phyloP scores from a whole-genome alignment of 140 eudicot genomes.

The Stevia rebaudiana region DNA sequence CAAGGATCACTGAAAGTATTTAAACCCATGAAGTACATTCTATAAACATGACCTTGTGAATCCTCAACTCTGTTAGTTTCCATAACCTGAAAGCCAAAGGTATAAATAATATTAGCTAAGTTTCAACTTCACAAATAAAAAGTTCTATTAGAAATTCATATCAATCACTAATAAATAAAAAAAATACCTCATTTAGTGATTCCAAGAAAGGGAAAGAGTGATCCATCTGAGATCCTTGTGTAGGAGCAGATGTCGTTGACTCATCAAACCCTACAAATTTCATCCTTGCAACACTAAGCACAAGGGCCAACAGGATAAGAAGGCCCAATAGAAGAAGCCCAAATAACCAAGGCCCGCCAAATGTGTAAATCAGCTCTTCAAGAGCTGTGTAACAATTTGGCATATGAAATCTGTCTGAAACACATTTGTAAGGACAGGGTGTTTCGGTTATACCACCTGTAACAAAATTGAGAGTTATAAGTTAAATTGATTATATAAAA shows the following conservation, averaged over 20 bases:
- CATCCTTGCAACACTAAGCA: slow-evolving; percentile 94
- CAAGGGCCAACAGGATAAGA: slow-evolving; percentile 70
- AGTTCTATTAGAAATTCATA: not conserved
- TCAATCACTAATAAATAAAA: not conserved
- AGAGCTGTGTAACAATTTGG: slow-evolving; percentile 91
- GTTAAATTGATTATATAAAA: not conserved
- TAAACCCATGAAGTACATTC: slow-evolving; percentile 89
- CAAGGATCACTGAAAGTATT: slow-evolving; percentile 90
- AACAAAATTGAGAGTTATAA: slow-evolving; percentile 12
- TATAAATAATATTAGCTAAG: not conserved
- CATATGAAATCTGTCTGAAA: slow-evolving; percentile 85
- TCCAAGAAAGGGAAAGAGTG: slow-evolving; percentile 95
- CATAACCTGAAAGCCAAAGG: slow-evolving; percentile 53
- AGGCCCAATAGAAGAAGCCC: slow-evolving; percentile 76
- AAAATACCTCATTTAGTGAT: slow-evolving; percentile 81
- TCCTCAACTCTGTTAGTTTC: slow-evolving; percentile 97
- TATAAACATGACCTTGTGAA: slow-evolving; percentile 89
- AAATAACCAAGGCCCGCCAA: slow-evolving; percentile 95
- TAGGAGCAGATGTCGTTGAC: slow-evolving; percentile 78
- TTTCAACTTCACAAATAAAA: not conserved
- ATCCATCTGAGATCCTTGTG: slow-evolving; percentile 92
- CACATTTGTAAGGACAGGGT: slow-evolving; percentile 84
- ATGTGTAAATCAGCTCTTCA: slow-evolving; percentile 84
- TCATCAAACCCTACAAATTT: slow-evolving; percentile 84
- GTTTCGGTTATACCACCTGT: slow-evolving; percentile 83